Evolutionary conservation across 495 filamentous ascomycete species (phyloP).

Genomic region (Aspergillus carlsbadensis): DNA sequence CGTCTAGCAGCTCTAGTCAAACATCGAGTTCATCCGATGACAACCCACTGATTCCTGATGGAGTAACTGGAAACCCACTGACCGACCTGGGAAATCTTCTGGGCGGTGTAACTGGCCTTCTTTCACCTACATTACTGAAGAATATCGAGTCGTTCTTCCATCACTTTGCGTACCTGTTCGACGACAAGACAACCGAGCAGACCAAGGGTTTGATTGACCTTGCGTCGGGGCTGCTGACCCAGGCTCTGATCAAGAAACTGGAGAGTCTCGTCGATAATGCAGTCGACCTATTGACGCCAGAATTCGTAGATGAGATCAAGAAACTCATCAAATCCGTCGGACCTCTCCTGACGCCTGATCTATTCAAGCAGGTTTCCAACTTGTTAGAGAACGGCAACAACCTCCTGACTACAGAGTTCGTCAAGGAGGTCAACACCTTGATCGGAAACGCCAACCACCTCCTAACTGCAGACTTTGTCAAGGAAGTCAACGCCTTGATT

Average conservation of each 20-base stretch:
- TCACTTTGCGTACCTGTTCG: conserved; percentile 44
- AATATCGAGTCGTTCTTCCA: conserved; percentile 47
- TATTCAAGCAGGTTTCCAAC: conserved; percentile 26
- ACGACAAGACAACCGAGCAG: conserved; percentile 39
- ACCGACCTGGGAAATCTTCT: conserved; percentile 43
- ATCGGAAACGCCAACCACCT: conserved; percentile 26
- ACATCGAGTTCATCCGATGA: conserved; percentile 1
- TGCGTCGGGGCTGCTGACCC: conserved; percentile 28
- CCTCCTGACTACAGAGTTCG: conserved; percentile 22
- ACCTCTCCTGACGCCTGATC: conserved; percentile 24
- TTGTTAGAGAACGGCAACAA: conserved; percentile 23
- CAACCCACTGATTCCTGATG: conserved; percentile 6
- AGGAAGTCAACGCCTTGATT: conserved; percentile 33
- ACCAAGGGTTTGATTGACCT: conserved; percentile 32
- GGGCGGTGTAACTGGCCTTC: conserved; percentile 38
- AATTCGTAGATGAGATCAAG: conserved; percentile 43
- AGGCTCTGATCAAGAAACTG: conserved; percentile 26
- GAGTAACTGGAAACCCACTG: conserved; percentile 19
- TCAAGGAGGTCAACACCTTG: conserved; percentile 29
- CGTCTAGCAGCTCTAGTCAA: conserved; percentile 2
- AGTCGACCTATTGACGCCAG: conserved; percentile 37
- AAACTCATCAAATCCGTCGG: conserved; percentile 29
- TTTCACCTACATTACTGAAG: conserved; percentile 37
- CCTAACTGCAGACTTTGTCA: conserved; percentile 24
- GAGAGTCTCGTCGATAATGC: conserved; percentile 35